Base-by-base conservation (phyloP, 1,139 yeast species). In the Debaryomyces fabryi region DNA sequence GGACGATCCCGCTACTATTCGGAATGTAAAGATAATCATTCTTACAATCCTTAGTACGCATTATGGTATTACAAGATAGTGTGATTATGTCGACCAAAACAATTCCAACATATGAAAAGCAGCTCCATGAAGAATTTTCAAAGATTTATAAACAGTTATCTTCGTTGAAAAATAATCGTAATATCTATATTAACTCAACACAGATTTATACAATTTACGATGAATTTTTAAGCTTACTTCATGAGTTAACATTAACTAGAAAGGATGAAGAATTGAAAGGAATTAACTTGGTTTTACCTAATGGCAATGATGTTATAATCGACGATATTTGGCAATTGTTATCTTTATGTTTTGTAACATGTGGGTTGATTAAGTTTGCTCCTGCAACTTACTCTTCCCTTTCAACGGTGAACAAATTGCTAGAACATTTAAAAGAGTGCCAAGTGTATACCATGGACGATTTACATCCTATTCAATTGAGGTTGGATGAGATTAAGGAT, bases 341-440 rank as follows among this genome's bases (percentile, higher is more conserved):
- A 44, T 86, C 96, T 12, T 73, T 93, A 48, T 88, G 96, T 54
- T 88, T 91, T 65, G 81, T 92, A 56, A 89, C 98, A 1, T 95
- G 95, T 52, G 99, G 99, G 2, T 76, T 90, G 57, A 87, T 87
- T 48, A 86, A 90, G 57, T 81, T 89, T 39, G 96, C 97, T 0
- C 97, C 97, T 1, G 96, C 97, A 2, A 89, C 96, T 1, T 93
- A 88, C 68, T 91, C 96, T 7, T 88, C 96, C 6, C 72, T 92
- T 43, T 79, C 91, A 40, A 89, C 97, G 0, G 96, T 93, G 9
- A 84, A 84, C 67, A 82, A 93, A 58, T 72, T 93, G 51, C 74
- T 93, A 55, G 88, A 83, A 52, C 98, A 92, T 67, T 73, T 92
- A 52, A 80, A 82, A 56, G 96, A 88, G 60, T 82, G 90, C 48